These are phyloP conservation scores for Lithospermum erythrorhizon DNA, from an alignment of 257 asterid species.

Conservation along the genomic window DNA sequence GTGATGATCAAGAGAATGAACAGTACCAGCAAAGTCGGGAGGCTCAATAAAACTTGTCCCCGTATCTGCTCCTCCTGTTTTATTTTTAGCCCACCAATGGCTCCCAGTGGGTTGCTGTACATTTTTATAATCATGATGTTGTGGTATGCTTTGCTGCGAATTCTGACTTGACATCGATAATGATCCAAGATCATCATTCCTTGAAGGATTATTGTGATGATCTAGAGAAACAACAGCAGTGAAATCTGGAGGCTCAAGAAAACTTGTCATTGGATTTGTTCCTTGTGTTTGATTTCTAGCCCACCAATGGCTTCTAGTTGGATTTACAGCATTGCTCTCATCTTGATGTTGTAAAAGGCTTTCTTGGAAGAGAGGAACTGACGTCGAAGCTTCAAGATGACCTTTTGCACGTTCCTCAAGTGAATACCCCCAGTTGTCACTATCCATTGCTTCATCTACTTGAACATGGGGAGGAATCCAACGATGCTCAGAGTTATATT, in stretches of 20 bases:
- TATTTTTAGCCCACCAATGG: conserved; percentile 43
- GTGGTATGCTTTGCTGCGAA: neutral
- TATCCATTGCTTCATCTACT: conserved; percentile 15
- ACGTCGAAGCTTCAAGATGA: conserved; percentile 61
- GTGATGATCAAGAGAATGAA: neutral
- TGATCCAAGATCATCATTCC: conserved; percentile 16
- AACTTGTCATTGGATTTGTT: conserved; percentile 46
- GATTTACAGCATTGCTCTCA: conserved; percentile 13
- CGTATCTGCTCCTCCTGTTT: conserved; percentile 20
- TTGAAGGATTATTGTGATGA: conserved; percentile 22
- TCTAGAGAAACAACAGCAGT: conserved; percentile 2
- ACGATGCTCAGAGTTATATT: conserved; percentile 23
- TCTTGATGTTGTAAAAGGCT: conserved; percentile 52
- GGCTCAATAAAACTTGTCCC: conserved; percentile 78
- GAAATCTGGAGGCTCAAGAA: conserved; percentile 74
- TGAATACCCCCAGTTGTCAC: conserved; percentile 40
- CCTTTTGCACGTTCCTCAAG: conserved; percentile 34
- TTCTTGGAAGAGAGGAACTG: conserved; percentile 62
- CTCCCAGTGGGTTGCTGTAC: neutral
- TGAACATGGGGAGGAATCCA: conserved; percentile 31
- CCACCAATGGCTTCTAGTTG: conserved; percentile 65
- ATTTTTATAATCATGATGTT: conserved; percentile 17
- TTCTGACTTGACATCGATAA: neutral
- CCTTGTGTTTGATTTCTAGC: conserved; percentile 30
- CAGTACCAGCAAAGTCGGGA: conserved; percentile 33